Evolutionary conservation across 169 alveolate genomes (phyloP).

Genomic region (Perkinsus olseni): DNA sequence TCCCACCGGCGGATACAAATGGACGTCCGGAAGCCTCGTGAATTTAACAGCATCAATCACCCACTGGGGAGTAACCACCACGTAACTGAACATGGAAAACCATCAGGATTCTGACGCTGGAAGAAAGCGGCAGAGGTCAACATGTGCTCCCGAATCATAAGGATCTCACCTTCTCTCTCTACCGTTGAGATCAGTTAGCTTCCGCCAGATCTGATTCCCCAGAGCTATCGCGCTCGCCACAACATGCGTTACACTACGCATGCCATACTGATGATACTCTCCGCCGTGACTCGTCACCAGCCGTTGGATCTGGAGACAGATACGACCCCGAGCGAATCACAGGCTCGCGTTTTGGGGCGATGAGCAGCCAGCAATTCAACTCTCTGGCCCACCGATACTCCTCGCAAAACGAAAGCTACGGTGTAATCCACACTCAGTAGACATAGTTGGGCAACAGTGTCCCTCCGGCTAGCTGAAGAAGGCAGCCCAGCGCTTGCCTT

Average conservation of each 20-base stretch:
- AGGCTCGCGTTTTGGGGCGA: neutral
- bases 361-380: too few species aligned
- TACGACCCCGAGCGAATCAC: neutral
- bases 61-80: neutral
- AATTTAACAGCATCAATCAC: neutral
- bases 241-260: neutral
- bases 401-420: too few species aligned
- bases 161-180: neutral
- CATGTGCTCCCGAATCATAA: too few species aligned
- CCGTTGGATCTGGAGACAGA: neutral
- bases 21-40: neutral
- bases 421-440: too few species aligned
- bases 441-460: too few species aligned
- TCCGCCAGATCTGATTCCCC: neutral
- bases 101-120: neutral
- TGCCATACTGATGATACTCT: neutral
- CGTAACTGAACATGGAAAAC: neutral
- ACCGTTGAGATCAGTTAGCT: neutral
- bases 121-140: too few species aligned
- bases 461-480: too few species aligned
- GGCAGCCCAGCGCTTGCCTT: too few species aligned
- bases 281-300: neutral
- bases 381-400: too few species aligned
- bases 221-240: neutral
- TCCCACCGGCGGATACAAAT: neutral